Percentiles rank a stretch among this genome's conserved stretches.
Evolutionary conservation across 2,329 filamentous ascomycete genomes (phyloP).

Genomic region (Phyllosticta capitalensis): DNA sequence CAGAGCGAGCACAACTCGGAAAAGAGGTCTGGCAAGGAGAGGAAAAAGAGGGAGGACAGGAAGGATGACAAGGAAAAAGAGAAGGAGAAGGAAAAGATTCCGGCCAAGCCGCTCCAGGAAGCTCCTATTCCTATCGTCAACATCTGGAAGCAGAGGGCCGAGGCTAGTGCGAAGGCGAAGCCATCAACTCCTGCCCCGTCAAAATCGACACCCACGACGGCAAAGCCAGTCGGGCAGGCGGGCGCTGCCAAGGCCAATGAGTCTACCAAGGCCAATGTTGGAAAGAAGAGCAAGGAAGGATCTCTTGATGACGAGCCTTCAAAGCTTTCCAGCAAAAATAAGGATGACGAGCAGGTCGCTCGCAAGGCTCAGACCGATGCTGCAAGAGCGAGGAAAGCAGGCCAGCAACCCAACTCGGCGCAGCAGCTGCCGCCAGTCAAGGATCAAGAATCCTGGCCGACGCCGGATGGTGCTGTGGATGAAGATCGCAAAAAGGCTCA

Average conservation of each 20-base stretch:
- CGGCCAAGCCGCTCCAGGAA: constrained; percentile 57
- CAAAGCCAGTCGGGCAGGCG: constrained; percentile 13
- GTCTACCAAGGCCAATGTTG: constrained; percentile 1
- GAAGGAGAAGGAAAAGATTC: constrained; percentile 39
- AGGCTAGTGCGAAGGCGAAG: constrained; percentile 40
- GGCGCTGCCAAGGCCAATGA: constrained; percentile 13
- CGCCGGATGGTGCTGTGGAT: constrained; percentile 67
- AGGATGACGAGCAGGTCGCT: constrained; percentile 21
- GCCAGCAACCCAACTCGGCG: neutral
- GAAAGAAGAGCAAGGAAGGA: constrained; percentile 19
- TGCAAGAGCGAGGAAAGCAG: neutral
- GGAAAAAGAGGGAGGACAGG: constrained; percentile 28
- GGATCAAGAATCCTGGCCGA: constrained; percentile 81
- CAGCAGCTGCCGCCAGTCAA: constrained; percentile 50
- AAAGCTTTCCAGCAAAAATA: constrained; percentile 15
- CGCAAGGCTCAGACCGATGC: constrained; percentile 6
- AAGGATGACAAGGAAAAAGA: constrained; percentile 42
- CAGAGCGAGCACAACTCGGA: constrained; percentile 19
- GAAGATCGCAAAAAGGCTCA: constrained; percentile 66
- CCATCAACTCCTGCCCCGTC: constrained; percentile 28
- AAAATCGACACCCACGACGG: constrained; percentile 6
- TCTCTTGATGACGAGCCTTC: constrained; percentile 15
- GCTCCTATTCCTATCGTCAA: constrained; percentile 79
- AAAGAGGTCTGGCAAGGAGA: constrained; percentile 35
- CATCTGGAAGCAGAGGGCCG: constrained; percentile 72